Evolutionary conservation across 2,329 filamentous ascomycete species (phyloP), one percentile per base, ranked within the genome.

Genomic region (Pseudogymnoascus sp.): DNA sequence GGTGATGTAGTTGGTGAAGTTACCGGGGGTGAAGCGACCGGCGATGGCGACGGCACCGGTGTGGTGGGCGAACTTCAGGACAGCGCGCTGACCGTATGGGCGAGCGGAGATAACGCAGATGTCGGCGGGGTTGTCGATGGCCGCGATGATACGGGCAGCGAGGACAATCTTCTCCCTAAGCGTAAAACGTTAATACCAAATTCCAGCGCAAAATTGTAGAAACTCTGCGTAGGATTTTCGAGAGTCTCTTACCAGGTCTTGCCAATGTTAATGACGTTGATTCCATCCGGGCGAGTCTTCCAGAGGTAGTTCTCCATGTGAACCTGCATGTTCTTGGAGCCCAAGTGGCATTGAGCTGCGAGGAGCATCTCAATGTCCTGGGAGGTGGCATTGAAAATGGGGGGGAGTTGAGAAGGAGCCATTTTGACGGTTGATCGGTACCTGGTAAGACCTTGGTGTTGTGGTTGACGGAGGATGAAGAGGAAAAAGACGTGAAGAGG

Each of bases 1-100:
- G 80, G 95, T 99, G 89, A 99, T 99, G 89, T 99, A 99, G 88
- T 99, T 99, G 86, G 94, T 99, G 89, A 99, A 99, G 81, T 93
- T 96, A 90, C 94, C 94, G 78, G 94, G 94, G 76, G 94, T 99
- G 89, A 99, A 99, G 78, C 94, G 94, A 83, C 94, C 94, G 74
- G 94, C 95, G 75, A 99, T 99, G 79, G 94, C 90, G 74, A 91
- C 90, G 74, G 95, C 92, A 77, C 94, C 94, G 70, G 94, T 99
- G 89, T 99, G 94, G 68, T 91, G 83, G 74, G 94, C 94, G 83
- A 99, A 99, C 89, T 99, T 99, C 78, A 99, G 90, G 76, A 99
- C 95, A 73, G 94, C 93, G 82, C 94, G 93, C 86, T 99, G 94
- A 71, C 94, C 94, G 81, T 97, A 99, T 78, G 94, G 94, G 86